Conservation (phyloP, 257 asterid species). For the Nicotiana noctiflora region DNA sequence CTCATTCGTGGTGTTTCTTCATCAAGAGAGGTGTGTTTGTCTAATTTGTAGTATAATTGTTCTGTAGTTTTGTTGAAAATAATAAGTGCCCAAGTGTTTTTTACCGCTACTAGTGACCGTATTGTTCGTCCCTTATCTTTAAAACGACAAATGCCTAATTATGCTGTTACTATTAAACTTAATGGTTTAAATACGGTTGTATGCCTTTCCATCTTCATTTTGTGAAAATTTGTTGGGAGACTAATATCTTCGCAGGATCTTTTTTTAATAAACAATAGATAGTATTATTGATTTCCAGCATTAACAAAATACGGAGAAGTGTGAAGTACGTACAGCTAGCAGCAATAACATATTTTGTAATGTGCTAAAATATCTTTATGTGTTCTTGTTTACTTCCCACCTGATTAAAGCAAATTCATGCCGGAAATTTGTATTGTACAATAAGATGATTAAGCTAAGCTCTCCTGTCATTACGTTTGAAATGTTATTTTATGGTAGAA, state of each 20-base stretch:
- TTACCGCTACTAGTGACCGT: too few relatives aligned
- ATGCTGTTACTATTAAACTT: background rate
- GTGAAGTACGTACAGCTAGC: too few relatives aligned
- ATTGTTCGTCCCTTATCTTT: too few relatives aligned
- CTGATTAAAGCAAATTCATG: background rate
- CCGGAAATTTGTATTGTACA: background rate
- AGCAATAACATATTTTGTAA: too few relatives aligned
- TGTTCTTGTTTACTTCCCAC: background rate
- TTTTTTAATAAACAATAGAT: too few relatives aligned
- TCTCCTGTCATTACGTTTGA: background rate
- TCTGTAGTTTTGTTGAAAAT: background rate
- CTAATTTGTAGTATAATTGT: background rate
- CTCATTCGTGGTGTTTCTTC: conserved; percentile 94
- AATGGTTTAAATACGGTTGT: background rate
- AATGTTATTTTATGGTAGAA: background rate
- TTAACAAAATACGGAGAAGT: too few relatives aligned
- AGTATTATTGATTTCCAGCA: too few relatives aligned
- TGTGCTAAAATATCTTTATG: background rate
- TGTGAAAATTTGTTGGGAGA: background rate
- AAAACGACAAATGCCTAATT: background rate
- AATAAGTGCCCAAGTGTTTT: background rate
- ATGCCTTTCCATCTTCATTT: background rate
- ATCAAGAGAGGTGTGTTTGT: conserved; percentile 67
- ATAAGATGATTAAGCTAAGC: background rate
- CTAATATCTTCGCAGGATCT: background rate